phyloP scores from a whole-genome alignment of 108 stramenopile genomes.

The Nannochloropsis salina region DNA sequence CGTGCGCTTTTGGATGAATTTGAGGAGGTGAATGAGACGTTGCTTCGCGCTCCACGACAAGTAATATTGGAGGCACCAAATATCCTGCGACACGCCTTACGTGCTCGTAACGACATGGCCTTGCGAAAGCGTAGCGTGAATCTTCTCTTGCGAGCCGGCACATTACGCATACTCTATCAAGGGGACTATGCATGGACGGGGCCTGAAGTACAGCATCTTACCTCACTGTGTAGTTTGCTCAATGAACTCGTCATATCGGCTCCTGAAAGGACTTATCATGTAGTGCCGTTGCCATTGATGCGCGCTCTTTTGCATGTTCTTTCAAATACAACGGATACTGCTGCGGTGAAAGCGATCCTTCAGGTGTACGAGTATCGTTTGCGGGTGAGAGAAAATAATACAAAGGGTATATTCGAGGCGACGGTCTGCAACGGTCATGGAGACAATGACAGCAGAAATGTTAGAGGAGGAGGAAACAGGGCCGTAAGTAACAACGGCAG shows the following conservation, averaged over 20 bases:
- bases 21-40: background rate
- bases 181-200: background rate
- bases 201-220: background rate
- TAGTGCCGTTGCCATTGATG: background rate
- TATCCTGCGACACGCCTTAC: background rate
- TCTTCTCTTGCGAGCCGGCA: background rate
- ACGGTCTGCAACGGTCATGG: background rate
- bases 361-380: background rate
- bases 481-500: background rate
- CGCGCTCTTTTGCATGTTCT: background rate
- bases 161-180: background rate
- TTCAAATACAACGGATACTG: background rate
- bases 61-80: background rate
- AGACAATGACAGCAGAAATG: background rate
- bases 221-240: background rate
- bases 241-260: background rate
- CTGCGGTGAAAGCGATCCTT: background rate
- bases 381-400: background rate
- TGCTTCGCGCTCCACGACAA: constrained; percentile 12
- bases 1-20: constrained; percentile 11
- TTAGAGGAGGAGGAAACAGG: too few species aligned
- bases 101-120: background rate
- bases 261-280: background rate
- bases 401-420: background rate
- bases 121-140: background rate